Evolutionary conservation across 768 basidiomycete genomes (phyloP).

Genomic region (Amanita molliuscula): DNA sequence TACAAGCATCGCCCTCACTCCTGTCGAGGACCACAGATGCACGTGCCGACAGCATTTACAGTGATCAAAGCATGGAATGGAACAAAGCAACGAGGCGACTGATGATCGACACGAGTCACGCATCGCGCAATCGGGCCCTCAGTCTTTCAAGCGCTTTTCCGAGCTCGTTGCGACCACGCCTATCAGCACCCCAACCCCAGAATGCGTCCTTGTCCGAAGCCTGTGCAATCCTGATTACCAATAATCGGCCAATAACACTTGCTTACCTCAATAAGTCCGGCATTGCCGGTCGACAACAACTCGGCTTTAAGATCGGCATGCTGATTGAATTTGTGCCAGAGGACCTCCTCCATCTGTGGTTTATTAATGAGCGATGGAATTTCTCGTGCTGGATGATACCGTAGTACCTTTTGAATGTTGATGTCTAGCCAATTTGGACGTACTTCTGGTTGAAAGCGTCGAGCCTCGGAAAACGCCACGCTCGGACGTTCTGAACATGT

Average conservation of each 20-base stretch:
- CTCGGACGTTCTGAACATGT: slow-evolving; percentile 53
- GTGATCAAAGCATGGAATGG: slow-evolving; percentile 11
- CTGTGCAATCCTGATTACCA: slow-evolving; percentile 20
- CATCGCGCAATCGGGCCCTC: slow-evolving; percentile 39
- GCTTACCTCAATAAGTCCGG: slow-evolving; percentile 58
- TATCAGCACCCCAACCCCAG: slow-evolving; percentile 67
- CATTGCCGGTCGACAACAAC: slow-evolving; percentile 55
- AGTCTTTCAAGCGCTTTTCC: slow-evolving; percentile 61
- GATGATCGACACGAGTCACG: slow-evolving; percentile 14
- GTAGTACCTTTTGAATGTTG: slow-evolving; percentile 54
- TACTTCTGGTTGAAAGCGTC: slow-evolving; percentile 50
- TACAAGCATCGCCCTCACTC: slow-evolving; percentile 5
- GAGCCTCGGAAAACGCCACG: slow-evolving; percentile 57
- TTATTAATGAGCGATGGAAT: neutral
- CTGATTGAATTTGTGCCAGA: slow-evolving; percentile 65
- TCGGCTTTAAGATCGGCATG: slow-evolving; percentile 47
- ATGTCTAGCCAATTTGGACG: slow-evolving; percentile 60
- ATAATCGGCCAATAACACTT: neutral
- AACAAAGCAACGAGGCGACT: slow-evolving; percentile 18
- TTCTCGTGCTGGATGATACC: neutral
- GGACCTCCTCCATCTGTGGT: slow-evolving; percentile 51
- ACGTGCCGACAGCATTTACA: slow-evolving; percentile 16
- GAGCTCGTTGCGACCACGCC: slow-evolving; percentile 60
- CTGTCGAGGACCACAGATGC: slow-evolving; percentile 12
- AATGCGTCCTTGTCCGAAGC: slow-evolving; percentile 70